Evolutionary conservation across 2,329 filamentous ascomycete species (phyloP).

Genomic region (Monosporascus sp.): DNA sequence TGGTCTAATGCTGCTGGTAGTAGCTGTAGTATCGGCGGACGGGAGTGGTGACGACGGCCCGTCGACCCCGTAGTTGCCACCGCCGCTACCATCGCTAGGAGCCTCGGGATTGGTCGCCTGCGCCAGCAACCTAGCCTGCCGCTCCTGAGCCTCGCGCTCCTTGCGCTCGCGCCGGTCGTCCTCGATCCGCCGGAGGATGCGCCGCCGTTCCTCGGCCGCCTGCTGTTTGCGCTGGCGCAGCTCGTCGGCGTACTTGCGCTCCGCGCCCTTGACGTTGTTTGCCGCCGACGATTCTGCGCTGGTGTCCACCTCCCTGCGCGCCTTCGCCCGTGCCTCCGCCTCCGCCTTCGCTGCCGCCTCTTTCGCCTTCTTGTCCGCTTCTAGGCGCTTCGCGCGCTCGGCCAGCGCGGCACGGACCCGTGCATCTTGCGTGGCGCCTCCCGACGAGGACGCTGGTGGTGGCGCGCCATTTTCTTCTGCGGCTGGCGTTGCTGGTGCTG

Average conservation of each 20-base stretch:
- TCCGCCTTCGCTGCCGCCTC: slow-evolving; percentile 43
- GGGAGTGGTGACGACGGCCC: background rate
- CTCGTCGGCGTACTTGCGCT: slow-evolving; percentile 44
- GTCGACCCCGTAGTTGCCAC: no score
- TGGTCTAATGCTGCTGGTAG: slow-evolving; percentile 9
- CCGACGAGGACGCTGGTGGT: background rate
- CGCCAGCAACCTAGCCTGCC: slow-evolving; percentile 27
- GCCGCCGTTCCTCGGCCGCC: slow-evolving; percentile 60
- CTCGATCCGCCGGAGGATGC: slow-evolving; percentile 70
- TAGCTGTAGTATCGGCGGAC: background rate
- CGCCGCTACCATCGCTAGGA: no score
- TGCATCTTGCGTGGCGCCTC: background rate
- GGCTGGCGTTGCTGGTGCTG: slow-evolving; percentile 2
- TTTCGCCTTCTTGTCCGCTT: slow-evolving; percentile 42
- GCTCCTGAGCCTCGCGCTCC: slow-evolving; percentile 44
- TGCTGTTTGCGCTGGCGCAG: slow-evolving; percentile 61
- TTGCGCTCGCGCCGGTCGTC: slow-evolving; percentile 68
- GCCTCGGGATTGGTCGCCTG: slow-evolving; percentile 2
- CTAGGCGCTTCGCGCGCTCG: slow-evolving; percentile 44
- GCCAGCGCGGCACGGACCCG: slow-evolving; percentile 35
- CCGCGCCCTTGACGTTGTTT: slow-evolving; percentile 22
- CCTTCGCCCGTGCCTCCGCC: slow-evolving; percentile 36
- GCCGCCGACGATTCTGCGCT: background rate
- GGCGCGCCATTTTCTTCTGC: background rate
- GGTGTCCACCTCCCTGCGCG: slow-evolving; percentile 24